Base-by-base conservation (phyloP, 306 rosid genomes). In the Urtica urens region DNA sequence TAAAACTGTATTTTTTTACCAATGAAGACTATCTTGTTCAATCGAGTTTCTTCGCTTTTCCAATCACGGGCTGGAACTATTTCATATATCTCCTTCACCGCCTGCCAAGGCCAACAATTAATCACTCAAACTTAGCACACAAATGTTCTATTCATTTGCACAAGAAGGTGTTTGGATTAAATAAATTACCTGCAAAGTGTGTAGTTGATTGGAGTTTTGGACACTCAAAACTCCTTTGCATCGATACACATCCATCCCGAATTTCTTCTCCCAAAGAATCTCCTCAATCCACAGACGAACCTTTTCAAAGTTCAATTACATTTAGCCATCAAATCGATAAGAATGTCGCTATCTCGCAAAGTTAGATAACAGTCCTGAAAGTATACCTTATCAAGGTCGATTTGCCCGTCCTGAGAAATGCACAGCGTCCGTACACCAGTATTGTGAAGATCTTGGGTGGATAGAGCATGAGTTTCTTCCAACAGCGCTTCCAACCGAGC, bases 221-320 rank as follows among this genome's bases (percentile, higher is more conserved):
- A 75, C 28, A 26, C 74, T 74, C 43, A 84, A 58, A 51, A 90
- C 68, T 68, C 97, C 95, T 52, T 84, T 90, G 75, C 94, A 81
- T 38, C 97, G 97, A 63, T 84, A 90, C 21, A 81, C 87, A 47
- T 90, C 93, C 90, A 90, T 79, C 63, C 71, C 92, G 49, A 65
- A 57, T 71, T 90, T 90, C 83, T 81, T 90, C 34, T 90, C 97
- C 97, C 97, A 90, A 38, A 84, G 92, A 68, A 90, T 77, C 72
- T 90, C 95, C 79, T 90, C 97, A 37, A 90, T 74, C 97, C 95
- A 84, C 50, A 61, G 8, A 24, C 86, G 81, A 30, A 71, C 82
- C 97, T 90, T 57, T 41, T 49, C 58, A 45, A 3, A 23, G 25
- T 2, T n/a, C n/a, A n/a, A n/a, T n/a, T n/a, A n/a, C n/a, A n/a